Base-by-base conservation (phyloP, 1,284 basidiomycete species). In the Malassezia globosa region DNA sequence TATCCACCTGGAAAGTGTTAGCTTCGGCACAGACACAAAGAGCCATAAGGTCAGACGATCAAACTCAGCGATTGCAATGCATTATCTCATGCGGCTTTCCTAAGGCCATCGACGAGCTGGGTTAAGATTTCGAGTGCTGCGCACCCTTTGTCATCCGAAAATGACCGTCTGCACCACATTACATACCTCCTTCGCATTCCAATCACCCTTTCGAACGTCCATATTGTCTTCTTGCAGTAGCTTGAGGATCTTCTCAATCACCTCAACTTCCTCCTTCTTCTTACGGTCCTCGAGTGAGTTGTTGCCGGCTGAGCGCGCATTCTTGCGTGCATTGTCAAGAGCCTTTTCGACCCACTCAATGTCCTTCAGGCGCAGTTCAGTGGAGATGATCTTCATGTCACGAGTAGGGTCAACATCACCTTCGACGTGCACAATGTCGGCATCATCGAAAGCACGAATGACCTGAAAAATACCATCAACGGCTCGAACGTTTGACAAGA, bases 381-480 rank as follows among this genome's bases (percentile, higher is more conserved):
- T 94, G 60, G 84, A 83, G 72, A 99, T 97, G 70, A 96, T 95
- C 61, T 87, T 83, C 92, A 97, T 96, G 74, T 99, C 94, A 57
- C 94, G 83, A 45, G 86, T 64, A 18, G 94, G 94, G 75, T 97
- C 79, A 51, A 99, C 89, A 61, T 97, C 94, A 45, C 94, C 94
- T 75, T 97, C 94, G 64, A 97, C 94, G 75, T 99, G 94, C 61
- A 87, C 96, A 72, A 99, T 89, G 71, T 99, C 94, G 29, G 88
- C 85, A 67, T 99, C 94, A 71, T 96, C 92, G 72, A 99, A 99
- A 6, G 90, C 89, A 63, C 94, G 86, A 48, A 97, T 83, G 57
- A 96, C 83, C 74, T 97, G 94, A 79, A 97, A 97, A 73, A 99
- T 99, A 70, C 94, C 94, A 72, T 99, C 94, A 56, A 97, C 94